These are phyloP conservation scores for Geopyxis carbonaria DNA, from an alignment of 495 filamentous ascomycete species.

Conservation along the genomic window DNA sequence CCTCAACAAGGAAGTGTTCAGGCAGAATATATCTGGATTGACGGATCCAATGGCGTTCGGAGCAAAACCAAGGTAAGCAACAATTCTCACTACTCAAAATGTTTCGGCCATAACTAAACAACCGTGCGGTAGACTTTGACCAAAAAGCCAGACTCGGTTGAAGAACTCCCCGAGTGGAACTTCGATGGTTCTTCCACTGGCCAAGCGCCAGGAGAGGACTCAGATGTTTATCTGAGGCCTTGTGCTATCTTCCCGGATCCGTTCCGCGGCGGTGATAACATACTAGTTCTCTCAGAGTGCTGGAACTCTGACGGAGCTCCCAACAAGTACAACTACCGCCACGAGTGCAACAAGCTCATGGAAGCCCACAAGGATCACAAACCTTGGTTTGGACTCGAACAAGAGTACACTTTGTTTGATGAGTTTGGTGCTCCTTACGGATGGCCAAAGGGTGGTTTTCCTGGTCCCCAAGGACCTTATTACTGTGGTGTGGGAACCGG, in stretches of 20 bases:
- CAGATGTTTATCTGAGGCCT: slow-evolving; percentile 92
- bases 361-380: slow-evolving; percentile 62
- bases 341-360: slow-evolving; percentile 78
- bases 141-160: slow-evolving; percentile 42
- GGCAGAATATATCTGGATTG: slow-evolving; percentile 98
- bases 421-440: slow-evolving; percentile 75
- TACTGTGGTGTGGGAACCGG: slow-evolving; percentile 97
- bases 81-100: background rate
- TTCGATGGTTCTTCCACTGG: slow-evolving; percentile 93
- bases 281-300: slow-evolving; percentile 86
- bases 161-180: slow-evolving; percentile 96
- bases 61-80: slow-evolving; percentile 88
- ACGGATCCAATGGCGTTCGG: slow-evolving; percentile 55
- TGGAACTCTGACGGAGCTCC: slow-evolving; percentile 92
- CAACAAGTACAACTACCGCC: slow-evolving; percentile 97
- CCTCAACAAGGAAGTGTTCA: slow-evolving; percentile 72
- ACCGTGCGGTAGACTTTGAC: slow-evolving; percentile 53
- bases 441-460: slow-evolving; percentile 93
- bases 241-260: slow-evolving; percentile 83
- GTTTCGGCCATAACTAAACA: too few species aligned
- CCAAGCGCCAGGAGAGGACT: slow-evolving; percentile 91
- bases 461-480: slow-evolving; percentile 92
- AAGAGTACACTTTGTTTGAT: slow-evolving; percentile 91
- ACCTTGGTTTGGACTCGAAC: slow-evolving; percentile 98
- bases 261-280: slow-evolving; percentile 71